phyloP scores from a whole-genome alignment of 345 rosid species.

The Gynandropsis gynandra region DNA sequence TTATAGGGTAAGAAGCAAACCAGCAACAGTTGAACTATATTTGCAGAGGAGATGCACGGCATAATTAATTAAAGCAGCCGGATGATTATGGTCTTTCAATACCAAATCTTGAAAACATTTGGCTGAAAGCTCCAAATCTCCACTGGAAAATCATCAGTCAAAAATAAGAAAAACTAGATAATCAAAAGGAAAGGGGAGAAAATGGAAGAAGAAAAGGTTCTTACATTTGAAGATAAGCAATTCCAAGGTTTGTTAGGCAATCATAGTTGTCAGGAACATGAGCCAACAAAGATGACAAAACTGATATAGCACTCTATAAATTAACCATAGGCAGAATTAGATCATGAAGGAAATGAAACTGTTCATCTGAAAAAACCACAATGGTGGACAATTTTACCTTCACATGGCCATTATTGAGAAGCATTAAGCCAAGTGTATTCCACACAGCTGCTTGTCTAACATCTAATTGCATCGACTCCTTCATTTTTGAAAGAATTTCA shows the following conservation, averaged over 20 bases:
- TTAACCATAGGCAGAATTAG: constrained; percentile 13
- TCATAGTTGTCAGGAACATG: constrained; percentile 49
- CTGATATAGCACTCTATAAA: constrained; percentile 67
- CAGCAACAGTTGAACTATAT: constrained; percentile 70
- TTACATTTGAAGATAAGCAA: constrained; percentile 85
- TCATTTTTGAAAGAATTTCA: constrained; percentile 62
- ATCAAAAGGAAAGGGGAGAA: background rate
- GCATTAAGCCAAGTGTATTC: constrained; percentile 81
- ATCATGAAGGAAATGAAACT: constrained; percentile 18
- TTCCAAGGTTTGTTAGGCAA: constrained; percentile 79
- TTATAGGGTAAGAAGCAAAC: constrained; percentile 37
- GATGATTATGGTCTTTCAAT: constrained; percentile 88
- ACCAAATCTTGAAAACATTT: constrained; percentile 84
- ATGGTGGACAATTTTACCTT: constrained; percentile 43
- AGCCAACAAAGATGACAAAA: constrained; percentile 61
- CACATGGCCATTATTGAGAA: constrained; percentile 76
- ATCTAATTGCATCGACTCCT: constrained; percentile 66
- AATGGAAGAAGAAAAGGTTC: constrained; percentile 1
- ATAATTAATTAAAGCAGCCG: constrained; percentile 77
- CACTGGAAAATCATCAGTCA: constrained; percentile 40
- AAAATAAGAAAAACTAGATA: constrained; percentile 5
- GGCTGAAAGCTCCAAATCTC: constrained; percentile 71
- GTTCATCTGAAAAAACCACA: constrained; percentile 7
- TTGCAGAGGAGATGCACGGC: constrained; percentile 79
- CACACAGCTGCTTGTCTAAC: constrained; percentile 73